Conservation (phyloP, 495 filamentous ascomycete genomes). For the Aspergillus affinis region DNA sequence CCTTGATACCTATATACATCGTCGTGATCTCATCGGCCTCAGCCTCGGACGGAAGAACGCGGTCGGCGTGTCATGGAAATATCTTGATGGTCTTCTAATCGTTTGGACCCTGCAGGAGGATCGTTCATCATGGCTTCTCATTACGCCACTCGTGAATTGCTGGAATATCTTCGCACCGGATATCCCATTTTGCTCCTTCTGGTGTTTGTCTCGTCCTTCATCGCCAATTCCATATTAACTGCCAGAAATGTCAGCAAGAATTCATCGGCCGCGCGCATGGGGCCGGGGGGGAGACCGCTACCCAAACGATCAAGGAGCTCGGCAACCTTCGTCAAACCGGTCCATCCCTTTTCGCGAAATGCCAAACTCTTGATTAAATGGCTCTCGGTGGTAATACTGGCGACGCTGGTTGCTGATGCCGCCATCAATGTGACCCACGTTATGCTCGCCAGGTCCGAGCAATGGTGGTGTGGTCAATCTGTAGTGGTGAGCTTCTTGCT, state of each 20-base stretch:
- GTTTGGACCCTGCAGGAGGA: constrained; percentile 22
- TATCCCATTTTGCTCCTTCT: constrained; percentile 67
- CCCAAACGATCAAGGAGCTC: constrained; percentile 54
- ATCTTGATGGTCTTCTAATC: constrained; percentile 27
- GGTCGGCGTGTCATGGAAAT: constrained; percentile 44
- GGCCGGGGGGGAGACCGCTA: constrained; percentile 80
- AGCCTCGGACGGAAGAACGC: constrained; percentile 10
- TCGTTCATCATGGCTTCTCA: constrained; percentile 34
- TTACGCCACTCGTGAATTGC: constrained; percentile 43
- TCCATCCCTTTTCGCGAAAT: constrained; percentile 54
- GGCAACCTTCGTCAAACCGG: constrained; percentile 30
- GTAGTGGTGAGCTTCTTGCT: constrained; percentile 63
- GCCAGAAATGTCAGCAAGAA: constrained; percentile 44
- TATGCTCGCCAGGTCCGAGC: constrained; percentile 58
- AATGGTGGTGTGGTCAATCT: constrained; percentile 91
- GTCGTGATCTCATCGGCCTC: constrained; percentile 6
- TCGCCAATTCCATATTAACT: constrained; percentile 58
- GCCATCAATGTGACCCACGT: constrained; percentile 75
- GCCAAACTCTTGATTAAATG: constrained; percentile 71
- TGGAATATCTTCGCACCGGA: constrained; percentile 55
- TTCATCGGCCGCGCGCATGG: constrained; percentile 38
- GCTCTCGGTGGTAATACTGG: constrained; percentile 62
- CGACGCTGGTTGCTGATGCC: constrained; percentile 74
- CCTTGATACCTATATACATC: constrained; percentile 1
- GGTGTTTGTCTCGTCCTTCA: constrained; percentile 66